These are phyloP conservation scores for Corynascus novoguineensis DNA, from an alignment of 495 filamentous ascomycete genomes.

Conservation along the genomic window DNA sequence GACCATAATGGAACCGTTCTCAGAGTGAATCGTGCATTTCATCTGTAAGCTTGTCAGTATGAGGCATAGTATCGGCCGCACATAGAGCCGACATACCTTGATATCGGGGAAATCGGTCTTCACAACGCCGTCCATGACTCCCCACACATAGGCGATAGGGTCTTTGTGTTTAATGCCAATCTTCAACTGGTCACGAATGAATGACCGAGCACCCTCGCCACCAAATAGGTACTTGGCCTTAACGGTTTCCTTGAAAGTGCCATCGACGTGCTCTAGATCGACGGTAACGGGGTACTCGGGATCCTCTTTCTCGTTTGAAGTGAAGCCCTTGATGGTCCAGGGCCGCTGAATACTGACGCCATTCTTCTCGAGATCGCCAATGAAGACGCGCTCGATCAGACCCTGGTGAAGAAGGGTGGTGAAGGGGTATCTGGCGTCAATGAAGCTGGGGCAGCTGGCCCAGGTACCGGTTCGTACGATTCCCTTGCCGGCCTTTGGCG, in stretches of 20 bases:
- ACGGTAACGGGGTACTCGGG: constrained; percentile 62
- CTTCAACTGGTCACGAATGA: constrained; percentile 55
- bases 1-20: constrained; percentile 66
- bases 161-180: constrained; percentile 57
- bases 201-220: constrained; percentile 56
- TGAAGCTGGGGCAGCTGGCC: constrained; percentile 65
- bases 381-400: constrained; percentile 65
- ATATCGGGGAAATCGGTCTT: constrained; percentile 74
- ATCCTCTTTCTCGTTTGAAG: constrained; percentile 48
- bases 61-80: constrained; percentile 5
- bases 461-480: constrained; percentile 65
- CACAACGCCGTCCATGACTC: constrained; percentile 70
- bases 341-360: constrained; percentile 54
- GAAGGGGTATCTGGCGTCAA: constrained; percentile 71
- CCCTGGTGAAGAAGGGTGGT: constrained; percentile 73
- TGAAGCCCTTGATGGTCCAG: constrained; percentile 59
- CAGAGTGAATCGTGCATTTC: constrained; percentile 78
- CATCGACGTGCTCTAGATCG: constrained; percentile 67
- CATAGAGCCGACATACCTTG: constrained; percentile 34
- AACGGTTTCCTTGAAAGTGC: constrained; percentile 52
- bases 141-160: constrained; percentile 66
- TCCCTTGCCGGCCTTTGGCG: constrained; percentile 49
- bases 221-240: constrained; percentile 57
- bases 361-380: constrained; percentile 58
- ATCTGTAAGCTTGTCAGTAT: constrained; percentile 49